These are phyloP conservation scores for Magnolia changhungtana DNA, from an alignment of 164 flowering plant genomes.

Conservation along the genomic window DNA sequence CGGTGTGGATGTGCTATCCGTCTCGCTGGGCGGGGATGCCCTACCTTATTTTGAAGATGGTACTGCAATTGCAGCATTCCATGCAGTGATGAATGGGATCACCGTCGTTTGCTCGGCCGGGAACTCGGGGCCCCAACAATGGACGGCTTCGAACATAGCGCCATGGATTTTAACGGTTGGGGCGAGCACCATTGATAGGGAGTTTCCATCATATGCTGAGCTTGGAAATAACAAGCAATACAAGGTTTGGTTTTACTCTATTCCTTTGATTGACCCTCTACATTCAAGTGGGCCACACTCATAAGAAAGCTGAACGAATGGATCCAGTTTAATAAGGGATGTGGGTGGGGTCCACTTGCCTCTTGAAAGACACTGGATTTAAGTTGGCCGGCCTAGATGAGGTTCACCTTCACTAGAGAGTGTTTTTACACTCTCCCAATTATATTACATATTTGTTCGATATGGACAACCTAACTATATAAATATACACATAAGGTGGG, in stretches of 20 bases:
- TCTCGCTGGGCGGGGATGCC: conserved; percentile 41
- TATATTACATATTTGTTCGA: no score
- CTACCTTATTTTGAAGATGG: conserved; percentile 33
- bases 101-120: conserved; percentile 63
- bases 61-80: conserved; percentile 59
- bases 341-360: no score
- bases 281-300: not conserved
- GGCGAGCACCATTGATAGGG: conserved; percentile 63
- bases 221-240: conserved; percentile 39
- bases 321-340: no score
- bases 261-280: no score
- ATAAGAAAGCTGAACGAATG: not conserved
- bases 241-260: conserved; percentile 15
- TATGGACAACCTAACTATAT: no score
- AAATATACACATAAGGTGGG: no score
- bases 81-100: conserved; percentile 55
- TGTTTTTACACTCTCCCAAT: no score
- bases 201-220: conserved; percentile 32
- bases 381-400: no score
- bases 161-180: conserved; percentile 75
- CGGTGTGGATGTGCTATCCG: conserved; percentile 49
- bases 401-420: no score
- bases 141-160: conserved; percentile 40
- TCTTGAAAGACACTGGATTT: no score
- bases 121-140: conserved; percentile 42